Percentiles rank a stretch among this genome's conserved stretches.
Evolutionary conservation across 2,329 filamentous ascomycete species (phyloP).

Genomic region (Cladosporium sp.): DNA sequence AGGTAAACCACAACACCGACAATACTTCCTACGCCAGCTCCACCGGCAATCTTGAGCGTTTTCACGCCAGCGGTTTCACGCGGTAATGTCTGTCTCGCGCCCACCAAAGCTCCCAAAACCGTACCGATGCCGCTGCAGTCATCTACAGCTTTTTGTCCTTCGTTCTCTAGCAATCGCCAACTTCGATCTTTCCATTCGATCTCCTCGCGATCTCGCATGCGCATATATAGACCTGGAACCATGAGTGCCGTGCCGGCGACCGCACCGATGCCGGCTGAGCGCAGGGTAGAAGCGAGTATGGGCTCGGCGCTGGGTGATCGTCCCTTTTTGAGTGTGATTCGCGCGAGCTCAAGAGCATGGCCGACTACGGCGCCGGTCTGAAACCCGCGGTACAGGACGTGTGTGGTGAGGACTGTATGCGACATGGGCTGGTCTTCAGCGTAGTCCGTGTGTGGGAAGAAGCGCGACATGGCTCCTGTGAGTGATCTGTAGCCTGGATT

Average conservation of each 20-base stretch:
- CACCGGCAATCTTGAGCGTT: slow-evolving; percentile 12
- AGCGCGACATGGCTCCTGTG: slow-evolving; percentile 45
- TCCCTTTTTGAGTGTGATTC: slow-evolving; percentile 18
- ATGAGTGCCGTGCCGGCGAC: slow-evolving; percentile 42
- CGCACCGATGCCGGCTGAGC: slow-evolving; percentile 38
- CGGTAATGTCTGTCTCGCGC: slow-evolving; percentile 29
- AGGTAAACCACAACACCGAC: slow-evolving; percentile 45
- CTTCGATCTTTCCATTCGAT: slow-evolving; percentile 61
- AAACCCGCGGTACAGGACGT: slow-evolving; percentile 53
- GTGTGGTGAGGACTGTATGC: slow-evolving; percentile 51
- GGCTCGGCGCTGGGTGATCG: slow-evolving; percentile 10
- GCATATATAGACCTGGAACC: slow-evolving; percentile 37
- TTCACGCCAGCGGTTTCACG: slow-evolving; percentile 37
- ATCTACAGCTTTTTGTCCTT: slow-evolving; percentile 51
- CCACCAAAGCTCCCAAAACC: slow-evolving; percentile 15
- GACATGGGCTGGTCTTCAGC: slow-evolving; percentile 58
- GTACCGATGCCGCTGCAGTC: slow-evolving; percentile 48
- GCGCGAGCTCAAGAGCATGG: slow-evolving; percentile 31
- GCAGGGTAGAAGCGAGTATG: slow-evolving; percentile 19
- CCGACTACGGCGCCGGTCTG: slow-evolving; percentile 48
- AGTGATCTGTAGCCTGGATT: too few species aligned
- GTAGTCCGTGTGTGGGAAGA: slow-evolving; percentile 50
- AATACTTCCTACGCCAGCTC: slow-evolving; percentile 39
- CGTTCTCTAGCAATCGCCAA: slow-evolving; percentile 56
- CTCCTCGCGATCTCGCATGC: slow-evolving; percentile 51